Percentiles rank a stretch among this genome's conserved stretches.
phyloP scores from a whole-genome alignment of 2,329 filamentous ascomycete genomes.

The Botrytis fragariae region DNA sequence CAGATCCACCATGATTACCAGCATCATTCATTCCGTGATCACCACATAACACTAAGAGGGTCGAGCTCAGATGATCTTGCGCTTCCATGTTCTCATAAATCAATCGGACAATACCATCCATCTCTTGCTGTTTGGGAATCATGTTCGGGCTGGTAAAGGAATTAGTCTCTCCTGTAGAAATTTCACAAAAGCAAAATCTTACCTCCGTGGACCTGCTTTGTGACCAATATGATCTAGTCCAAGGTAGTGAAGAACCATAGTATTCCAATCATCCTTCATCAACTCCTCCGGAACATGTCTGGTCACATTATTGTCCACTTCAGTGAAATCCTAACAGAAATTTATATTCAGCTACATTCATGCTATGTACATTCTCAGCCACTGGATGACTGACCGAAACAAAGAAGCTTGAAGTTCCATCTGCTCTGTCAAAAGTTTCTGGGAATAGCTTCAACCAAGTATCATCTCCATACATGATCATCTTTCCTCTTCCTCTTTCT shows the following conservation, averaged over 20 bases:
- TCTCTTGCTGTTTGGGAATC: slow-evolving; percentile 88
- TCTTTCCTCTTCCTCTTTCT: slow-evolving; percentile 65
- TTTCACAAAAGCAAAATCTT: slow-evolving; percentile 24
- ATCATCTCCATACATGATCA: slow-evolving; percentile 96
- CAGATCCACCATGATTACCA: slow-evolving; percentile 93
- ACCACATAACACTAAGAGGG: slow-evolving; percentile 81
- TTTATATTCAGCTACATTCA: slow-evolving; percentile 32
- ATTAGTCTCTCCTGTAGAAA: slow-evolving; percentile 24
- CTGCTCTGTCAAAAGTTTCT: slow-evolving; percentile 76
- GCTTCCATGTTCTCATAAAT: slow-evolving; percentile 76
- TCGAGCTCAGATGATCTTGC: slow-evolving; percentile 68
- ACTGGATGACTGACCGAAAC: slow-evolving; percentile 69
- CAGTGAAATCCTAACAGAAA: slow-evolving; percentile 76
- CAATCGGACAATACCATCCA: slow-evolving; percentile 76
- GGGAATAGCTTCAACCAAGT: slow-evolving; percentile 98
- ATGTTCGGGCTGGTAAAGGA: slow-evolving; percentile 68
- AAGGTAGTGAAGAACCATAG: slow-evolving; percentile 92
- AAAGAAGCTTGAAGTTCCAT: slow-evolving; percentile 97
- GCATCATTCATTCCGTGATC: slow-evolving; percentile 99
- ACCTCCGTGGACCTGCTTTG: slow-evolving; percentile 86
- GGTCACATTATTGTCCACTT: slow-evolving; percentile 97
- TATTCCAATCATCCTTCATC: slow-evolving; percentile 77
- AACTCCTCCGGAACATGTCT: slow-evolving; percentile 81
- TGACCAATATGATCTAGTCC: slow-evolving; percentile 97
- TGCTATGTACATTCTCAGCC: slow-evolving; percentile 29